A percentile compares a stretch with the other conserved stretches of the same genome.
These are phyloP conservation scores for Sonneratia caseolaris DNA, from an alignment of 345 rosid genomes.

Conservation along the genomic window DNA sequence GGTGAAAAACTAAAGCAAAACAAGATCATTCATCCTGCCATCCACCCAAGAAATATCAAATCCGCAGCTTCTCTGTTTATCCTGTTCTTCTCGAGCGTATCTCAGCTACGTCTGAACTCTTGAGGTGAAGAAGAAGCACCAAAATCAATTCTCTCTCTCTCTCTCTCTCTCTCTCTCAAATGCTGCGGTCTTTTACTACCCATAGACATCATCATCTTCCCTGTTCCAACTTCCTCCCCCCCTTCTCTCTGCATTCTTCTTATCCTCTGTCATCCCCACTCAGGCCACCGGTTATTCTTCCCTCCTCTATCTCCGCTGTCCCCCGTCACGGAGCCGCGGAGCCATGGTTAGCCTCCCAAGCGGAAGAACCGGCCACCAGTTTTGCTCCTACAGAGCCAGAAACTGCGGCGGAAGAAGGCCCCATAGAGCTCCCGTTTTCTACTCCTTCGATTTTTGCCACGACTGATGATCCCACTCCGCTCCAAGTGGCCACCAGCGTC, in stretches of 20 bases:
- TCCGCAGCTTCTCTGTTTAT: neutral
- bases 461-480: constrained; percentile 58
- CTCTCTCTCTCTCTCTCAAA: neutral
- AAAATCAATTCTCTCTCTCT: neutral
- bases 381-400: constrained; percentile 13
- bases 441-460: constrained; percentile 53
- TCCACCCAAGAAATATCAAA: neutral
- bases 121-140: neutral
- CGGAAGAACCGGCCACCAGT: constrained; percentile 21
- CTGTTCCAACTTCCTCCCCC: constrained; percentile 13
- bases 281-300: constrained; percentile 12
- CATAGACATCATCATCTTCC: neutral
- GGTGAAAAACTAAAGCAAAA: no score
- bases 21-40: no score
- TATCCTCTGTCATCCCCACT: constrained; percentile 11
- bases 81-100: no score
- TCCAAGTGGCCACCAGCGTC: constrained; percentile 75
- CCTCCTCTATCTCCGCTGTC: constrained; percentile 16
- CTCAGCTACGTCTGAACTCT: no score
- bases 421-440: constrained; percentile 54
- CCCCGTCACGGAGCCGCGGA: constrained; percentile 13
- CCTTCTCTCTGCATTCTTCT: constrained; percentile 19
- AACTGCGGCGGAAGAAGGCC: constrained; percentile 42
- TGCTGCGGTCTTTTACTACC: constrained; percentile 6
- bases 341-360: constrained; percentile 23